Evolutionary conservation across 2,329 filamentous ascomycete genomes (phyloP).

Genomic region (Aspergillus piperis): DNA sequence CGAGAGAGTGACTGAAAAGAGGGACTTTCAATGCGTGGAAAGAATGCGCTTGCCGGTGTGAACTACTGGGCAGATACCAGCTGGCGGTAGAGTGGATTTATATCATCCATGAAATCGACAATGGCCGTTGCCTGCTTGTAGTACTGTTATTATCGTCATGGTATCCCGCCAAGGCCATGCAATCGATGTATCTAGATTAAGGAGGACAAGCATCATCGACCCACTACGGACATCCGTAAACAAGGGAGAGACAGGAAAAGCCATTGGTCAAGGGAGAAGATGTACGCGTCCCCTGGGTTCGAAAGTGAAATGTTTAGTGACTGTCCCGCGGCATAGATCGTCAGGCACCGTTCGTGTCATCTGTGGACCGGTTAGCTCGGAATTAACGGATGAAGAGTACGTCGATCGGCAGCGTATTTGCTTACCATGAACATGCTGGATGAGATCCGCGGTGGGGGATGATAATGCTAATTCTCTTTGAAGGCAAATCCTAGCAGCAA

Average conservation of each 20-base stretch:
- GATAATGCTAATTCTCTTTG: not conserved
- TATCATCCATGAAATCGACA: not conserved
- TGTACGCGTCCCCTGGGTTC: not conserved
- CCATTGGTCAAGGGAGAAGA: not conserved
- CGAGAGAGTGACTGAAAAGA: not conserved
- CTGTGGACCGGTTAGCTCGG: not conserved
- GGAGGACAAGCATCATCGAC: not conserved
- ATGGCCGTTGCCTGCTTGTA: not conserved
- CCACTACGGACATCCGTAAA: not conserved
- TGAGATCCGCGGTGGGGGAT: too few relatives aligned
- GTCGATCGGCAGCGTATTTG: not conserved
- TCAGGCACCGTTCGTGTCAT: not conserved
- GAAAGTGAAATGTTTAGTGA: not conserved
- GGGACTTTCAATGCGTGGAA: not conserved
- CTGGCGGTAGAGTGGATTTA: not conserved
- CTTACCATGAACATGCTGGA: not conserved
- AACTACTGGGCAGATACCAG: not conserved
- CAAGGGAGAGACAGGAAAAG: not conserved
- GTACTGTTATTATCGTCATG: not conserved
- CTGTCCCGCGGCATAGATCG: not conserved
- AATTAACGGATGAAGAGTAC: not conserved
- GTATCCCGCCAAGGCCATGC: not conserved
- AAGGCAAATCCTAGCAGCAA: not conserved
- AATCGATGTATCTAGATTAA: not conserved
- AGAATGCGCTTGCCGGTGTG: not conserved